A percentile compares a stretch with the other conserved stretches of the same genome.
These are phyloP conservation scores for Maudiozyma humilis DNA, from an alignment of 1,139 yeast species.

Conservation along the genomic window DNA sequence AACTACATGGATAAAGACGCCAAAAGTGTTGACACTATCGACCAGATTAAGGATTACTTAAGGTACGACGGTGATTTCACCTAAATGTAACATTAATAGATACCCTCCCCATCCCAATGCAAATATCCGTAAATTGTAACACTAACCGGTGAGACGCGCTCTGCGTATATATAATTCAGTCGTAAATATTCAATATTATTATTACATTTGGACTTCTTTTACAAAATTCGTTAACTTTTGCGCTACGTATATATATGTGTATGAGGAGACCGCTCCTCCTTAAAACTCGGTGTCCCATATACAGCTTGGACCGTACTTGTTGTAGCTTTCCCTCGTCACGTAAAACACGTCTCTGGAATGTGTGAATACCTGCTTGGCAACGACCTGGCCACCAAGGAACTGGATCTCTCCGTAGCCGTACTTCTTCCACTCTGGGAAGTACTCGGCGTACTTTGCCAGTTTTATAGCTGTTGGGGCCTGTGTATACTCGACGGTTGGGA, in stretches of 20 bases:
- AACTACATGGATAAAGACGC: background rate
- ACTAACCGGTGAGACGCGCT: no score
- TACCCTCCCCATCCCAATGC: background rate
- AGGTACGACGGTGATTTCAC: slow-evolving; percentile 13
- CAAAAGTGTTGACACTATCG: slow-evolving; percentile 11
- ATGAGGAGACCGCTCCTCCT: background rate
- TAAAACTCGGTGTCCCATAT: slow-evolving; percentile 41
- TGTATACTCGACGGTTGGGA: slow-evolving; percentile 25
- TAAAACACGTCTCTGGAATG: slow-evolving; percentile 57
- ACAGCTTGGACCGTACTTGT: slow-evolving; percentile 66
- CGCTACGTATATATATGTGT: background rate
- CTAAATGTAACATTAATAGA: background rate
- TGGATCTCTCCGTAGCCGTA: slow-evolving; percentile 69
- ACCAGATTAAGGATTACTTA: slow-evolving; percentile 17
- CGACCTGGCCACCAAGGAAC: slow-evolving; percentile 82
- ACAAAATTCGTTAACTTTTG: background rate
- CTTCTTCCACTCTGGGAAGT: slow-evolving; percentile 92
- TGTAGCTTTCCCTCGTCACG: slow-evolving; percentile 63
- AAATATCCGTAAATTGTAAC: background rate
- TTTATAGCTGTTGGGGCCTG: slow-evolving; percentile 77
- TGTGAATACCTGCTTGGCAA: slow-evolving; percentile 75
- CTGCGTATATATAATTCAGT: background rate
- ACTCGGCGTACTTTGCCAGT: slow-evolving; percentile 71
- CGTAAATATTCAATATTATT: background rate
- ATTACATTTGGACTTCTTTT: background rate